Evolutionary conservation across 1,284 basidiomycete species (phyloP).

Genomic region (Volvariella volvacea): DNA sequence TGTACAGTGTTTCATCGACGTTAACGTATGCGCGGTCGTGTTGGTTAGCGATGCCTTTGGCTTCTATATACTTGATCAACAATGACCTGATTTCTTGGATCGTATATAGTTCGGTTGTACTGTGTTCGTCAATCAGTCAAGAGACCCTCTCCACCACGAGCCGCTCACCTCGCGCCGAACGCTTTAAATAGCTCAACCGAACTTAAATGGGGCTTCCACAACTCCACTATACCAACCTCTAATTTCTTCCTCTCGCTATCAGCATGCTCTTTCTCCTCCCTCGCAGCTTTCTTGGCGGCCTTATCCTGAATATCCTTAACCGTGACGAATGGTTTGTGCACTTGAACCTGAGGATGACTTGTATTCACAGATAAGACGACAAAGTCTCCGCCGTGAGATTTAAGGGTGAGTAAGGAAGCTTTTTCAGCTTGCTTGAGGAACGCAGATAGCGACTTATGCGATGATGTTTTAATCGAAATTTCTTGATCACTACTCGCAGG

Average conservation of each 20-base stretch:
- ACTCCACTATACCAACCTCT: slow-evolving; percentile 43
- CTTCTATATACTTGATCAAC: slow-evolving; percentile 57
- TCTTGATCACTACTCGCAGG: slow-evolving; percentile 23
- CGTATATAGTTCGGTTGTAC: slow-evolving; percentile 49
- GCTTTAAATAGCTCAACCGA: slow-evolving; percentile 57
- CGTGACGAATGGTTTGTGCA: slow-evolving; percentile 50
- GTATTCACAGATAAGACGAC: slow-evolving; percentile 58
- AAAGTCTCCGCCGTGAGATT: slow-evolving; percentile 50
- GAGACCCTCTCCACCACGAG: not conserved
- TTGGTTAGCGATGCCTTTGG: slow-evolving; percentile 59
- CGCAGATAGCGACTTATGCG: slow-evolving; percentile 72
- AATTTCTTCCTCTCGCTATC: slow-evolving; percentile 40
- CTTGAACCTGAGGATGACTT: slow-evolving; percentile 49
- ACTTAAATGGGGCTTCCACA: slow-evolving; percentile 67
- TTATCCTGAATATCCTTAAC: slow-evolving; percentile 56
- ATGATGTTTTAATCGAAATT: slow-evolving; percentile 59
- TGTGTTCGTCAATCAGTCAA: slow-evolving; percentile 17
- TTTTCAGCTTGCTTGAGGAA: slow-evolving; percentile 77
- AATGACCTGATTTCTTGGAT: slow-evolving; percentile 45
- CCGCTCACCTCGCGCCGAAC: slow-evolving; percentile 46
- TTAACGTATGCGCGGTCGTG: slow-evolving; percentile 66
- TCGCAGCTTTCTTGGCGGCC: slow-evolving; percentile 45
- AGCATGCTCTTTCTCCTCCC: slow-evolving; percentile 39
- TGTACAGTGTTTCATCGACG: slow-evolving; percentile 45
- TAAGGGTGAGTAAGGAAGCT: slow-evolving; percentile 63